Evolutionary conservation across 2,329 filamentous ascomycete species (phyloP).

Genomic region (Chrysosphaeria jannelii): DNA sequence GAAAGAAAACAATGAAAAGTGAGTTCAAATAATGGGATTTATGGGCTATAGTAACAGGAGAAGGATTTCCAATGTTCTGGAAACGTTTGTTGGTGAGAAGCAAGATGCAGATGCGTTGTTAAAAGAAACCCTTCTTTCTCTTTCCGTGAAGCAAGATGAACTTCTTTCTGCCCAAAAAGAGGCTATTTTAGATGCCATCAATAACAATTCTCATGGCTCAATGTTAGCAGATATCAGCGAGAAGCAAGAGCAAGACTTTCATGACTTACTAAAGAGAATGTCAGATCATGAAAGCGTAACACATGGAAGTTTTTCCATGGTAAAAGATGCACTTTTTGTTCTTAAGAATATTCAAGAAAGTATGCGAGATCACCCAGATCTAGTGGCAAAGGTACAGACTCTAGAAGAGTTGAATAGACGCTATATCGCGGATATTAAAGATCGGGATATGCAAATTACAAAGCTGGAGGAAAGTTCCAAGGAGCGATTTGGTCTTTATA

Average conservation of each 20-base stretch:
- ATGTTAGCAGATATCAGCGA: conserved; percentile 1
- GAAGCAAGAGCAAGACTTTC: conserved; percentile 1
- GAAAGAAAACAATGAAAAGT: conserved; percentile 1
- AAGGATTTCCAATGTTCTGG: background rate
- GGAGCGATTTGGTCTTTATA: background rate
- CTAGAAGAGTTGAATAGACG: conserved; percentile 1
- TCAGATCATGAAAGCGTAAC: background rate
- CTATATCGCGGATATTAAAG: conserved; percentile 1
- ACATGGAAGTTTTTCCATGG: background rate
- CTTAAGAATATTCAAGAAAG: conserved; percentile 1
- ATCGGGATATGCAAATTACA: conserved; percentile 1
- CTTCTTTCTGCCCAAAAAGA: background rate
- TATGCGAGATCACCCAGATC: conserved; percentile 1
- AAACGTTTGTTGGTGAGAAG: background rate
- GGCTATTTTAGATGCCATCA: background rate
- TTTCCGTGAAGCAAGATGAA: background rate
- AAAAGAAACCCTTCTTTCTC: background rate
- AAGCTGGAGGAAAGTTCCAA: conserved; percentile 2
- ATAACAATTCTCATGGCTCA: background rate
- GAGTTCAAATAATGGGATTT: background rate
- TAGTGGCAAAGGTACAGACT: background rate
- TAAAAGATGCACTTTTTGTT: background rate
- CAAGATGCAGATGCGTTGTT: background rate
- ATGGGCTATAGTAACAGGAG: background rate
- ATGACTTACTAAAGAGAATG: conserved; percentile 1